A percentile compares a stretch with the other conserved stretches of the same genome.
Evolutionary conservation across 805 yeast genomes (phyloP).

Genomic region (Monosporozyma servazzii): DNA sequence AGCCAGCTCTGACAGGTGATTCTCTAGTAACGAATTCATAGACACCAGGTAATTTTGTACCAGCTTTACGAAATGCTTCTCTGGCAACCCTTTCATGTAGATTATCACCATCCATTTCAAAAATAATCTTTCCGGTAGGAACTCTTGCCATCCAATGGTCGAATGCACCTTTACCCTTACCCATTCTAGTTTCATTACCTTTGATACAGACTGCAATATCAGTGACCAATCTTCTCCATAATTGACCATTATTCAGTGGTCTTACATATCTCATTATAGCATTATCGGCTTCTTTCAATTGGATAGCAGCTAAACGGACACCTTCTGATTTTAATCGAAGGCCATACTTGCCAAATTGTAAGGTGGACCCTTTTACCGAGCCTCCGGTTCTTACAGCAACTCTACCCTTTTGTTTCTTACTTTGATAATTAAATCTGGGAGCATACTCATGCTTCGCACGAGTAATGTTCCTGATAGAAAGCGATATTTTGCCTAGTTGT

Average conservation of each 20-base stretch:
- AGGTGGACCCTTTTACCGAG: constrained; percentile 75
- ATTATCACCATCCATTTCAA: constrained; percentile 67
- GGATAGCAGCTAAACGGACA: constrained; percentile 73
- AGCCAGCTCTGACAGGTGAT: constrained; percentile 63
- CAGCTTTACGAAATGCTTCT: constrained; percentile 84
- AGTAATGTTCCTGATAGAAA: not conserved
- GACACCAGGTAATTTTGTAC: constrained; percentile 84
- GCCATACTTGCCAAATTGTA: constrained; percentile 78
- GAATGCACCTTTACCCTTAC: constrained; percentile 97
- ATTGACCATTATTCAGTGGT: constrained; percentile 50
- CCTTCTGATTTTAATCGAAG: constrained; percentile 86
- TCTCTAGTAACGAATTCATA: constrained; percentile 71
- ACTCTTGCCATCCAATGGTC: constrained; percentile 96
- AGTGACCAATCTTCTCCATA: constrained; percentile 74
- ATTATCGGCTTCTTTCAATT: constrained; percentile 83
- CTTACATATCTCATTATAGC: constrained; percentile 77
- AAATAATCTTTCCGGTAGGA: constrained; percentile 87
- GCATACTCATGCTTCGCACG: constrained; percentile 48
- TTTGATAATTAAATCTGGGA: constrained; percentile 53
- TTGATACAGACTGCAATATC: constrained; percentile 87
- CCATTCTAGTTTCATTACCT: constrained; percentile 99
- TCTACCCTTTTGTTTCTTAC: constrained; percentile 86
- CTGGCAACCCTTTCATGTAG: constrained; percentile 85
- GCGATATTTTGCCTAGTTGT: not conserved
- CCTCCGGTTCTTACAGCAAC: constrained; percentile 94